Evolutionary conservation across 805 yeast species (phyloP).

Genomic region (Sugiyamaella smithiae): DNA sequence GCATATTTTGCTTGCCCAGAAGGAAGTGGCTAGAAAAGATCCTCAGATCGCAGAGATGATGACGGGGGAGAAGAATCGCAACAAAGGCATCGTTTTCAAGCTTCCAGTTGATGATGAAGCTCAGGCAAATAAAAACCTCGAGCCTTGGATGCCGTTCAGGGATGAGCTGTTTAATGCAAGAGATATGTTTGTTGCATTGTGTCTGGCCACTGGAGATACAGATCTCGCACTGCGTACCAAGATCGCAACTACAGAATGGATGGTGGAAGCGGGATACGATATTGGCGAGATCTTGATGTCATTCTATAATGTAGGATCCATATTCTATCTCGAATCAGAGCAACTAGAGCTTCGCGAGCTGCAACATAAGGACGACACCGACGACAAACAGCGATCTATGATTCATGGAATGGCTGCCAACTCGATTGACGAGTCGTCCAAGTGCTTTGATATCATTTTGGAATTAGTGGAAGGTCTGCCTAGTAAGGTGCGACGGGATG

Average conservation of each 20-base stretch:
- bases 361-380: constrained; percentile 9
- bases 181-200: constrained; percentile 70
- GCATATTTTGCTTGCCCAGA: constrained; percentile 63
- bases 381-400: constrained; percentile 22
- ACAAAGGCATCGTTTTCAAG: constrained; percentile 14
- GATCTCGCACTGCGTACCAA: constrained; percentile 59
- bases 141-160: constrained; percentile 52
- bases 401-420: constrained; percentile 25
- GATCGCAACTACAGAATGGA: constrained; percentile 62
- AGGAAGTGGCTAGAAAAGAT: constrained; percentile 46
- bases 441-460: constrained; percentile 45
- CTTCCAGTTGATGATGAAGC: constrained; percentile 16
- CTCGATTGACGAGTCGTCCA: constrained; percentile 30
- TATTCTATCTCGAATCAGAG: constrained; percentile 66
- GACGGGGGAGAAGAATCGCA: constrained; percentile 18
- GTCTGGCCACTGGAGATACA: constrained; percentile 66
- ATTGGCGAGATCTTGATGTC: constrained; percentile 62
- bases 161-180: constrained; percentile 77
- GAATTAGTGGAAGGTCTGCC: constrained; percentile 43
- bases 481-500: constrained; percentile 36
- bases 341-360: constrained; percentile 52
- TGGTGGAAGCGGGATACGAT: constrained; percentile 68
- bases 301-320: constrained; percentile 64
- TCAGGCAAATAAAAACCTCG: constrained; percentile 14
- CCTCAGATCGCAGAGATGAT: constrained; percentile 28